Percentiles rank a stretch among this genome's conserved stretches.
Evolutionary conservation across 2,329 filamentous ascomycete genomes (phyloP).

Genomic region (Paraconiothyrium sp.): DNA sequence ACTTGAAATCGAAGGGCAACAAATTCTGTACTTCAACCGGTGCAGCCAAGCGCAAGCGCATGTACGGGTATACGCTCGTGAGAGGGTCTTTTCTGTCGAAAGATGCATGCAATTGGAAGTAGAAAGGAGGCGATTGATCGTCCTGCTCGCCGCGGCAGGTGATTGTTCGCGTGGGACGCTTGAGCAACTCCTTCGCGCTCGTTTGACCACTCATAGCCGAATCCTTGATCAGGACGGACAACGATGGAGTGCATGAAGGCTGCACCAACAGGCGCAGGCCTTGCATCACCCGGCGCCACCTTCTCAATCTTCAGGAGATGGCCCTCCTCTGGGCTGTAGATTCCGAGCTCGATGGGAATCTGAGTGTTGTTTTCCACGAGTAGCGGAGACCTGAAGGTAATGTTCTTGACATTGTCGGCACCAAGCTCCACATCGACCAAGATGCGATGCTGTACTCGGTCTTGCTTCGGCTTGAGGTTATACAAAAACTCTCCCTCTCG

Average conservation of each 20-base stretch:
- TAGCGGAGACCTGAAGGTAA: conserved; percentile 91
- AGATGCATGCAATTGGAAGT: conserved; percentile 91
- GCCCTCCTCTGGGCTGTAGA: conserved; percentile 87
- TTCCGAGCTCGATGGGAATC: conserved; percentile 91
- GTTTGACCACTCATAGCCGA: conserved; percentile 94
- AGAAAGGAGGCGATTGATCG: conserved; percentile 82
- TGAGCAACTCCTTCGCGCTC: conserved; percentile 88
- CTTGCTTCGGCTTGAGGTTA: conserved; percentile 85
- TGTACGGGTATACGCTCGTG: conserved; percentile 88
- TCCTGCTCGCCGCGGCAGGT: conserved; percentile 87
- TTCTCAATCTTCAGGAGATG: conserved; percentile 98
- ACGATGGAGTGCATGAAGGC: conserved; percentile 89
- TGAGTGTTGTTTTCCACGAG: conserved; percentile 96
- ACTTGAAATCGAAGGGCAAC: conserved; percentile 98
- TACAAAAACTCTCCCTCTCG: conserved; percentile 95
- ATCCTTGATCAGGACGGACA: conserved; percentile 91
- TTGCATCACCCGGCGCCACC: conserved; percentile 88
- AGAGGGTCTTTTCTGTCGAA: conserved; percentile 87
- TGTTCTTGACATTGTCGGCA: conserved; percentile 97
- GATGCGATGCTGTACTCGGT: conserved; percentile 85
- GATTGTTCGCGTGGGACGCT: conserved; percentile 83
- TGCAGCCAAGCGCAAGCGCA: conserved; percentile 90
- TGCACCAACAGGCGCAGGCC: conserved; percentile 90
- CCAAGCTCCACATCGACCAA: conserved; percentile 92
- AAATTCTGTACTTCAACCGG: conserved; percentile 95